Base-by-base conservation (phyloP, 495 filamentous ascomycete genomes). In the Xylaria sp. region DNA sequence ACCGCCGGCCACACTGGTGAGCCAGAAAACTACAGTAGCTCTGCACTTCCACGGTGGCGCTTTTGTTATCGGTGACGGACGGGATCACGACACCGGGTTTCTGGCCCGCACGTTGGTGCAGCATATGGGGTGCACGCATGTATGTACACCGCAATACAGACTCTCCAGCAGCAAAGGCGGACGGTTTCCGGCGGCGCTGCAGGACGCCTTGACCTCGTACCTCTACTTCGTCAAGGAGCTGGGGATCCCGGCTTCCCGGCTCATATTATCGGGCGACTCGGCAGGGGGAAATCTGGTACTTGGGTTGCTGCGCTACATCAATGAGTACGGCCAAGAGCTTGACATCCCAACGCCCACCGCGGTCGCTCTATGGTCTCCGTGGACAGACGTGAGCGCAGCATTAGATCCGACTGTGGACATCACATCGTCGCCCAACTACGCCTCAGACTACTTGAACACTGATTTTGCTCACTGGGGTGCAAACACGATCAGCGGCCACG, bases 131-230 rank as follows among this genome's bases (percentile, higher is more conserved):
- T 72, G 71, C 1, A 68, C 44, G 11, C 65, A 75, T 41, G 76
- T 81, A 1, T 75, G 82, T 35, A 75, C 68, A 55, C 75, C 73
- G 6, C 78, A 82, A 21, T 84, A 86, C 71, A 77, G 84, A 46
- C 76, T 85, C 12, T 69, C 84, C 17, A 72, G 69, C 3, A 31
- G 44, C 26, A 67, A 73, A 31, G 74, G 63, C 1, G 73, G 78
- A 6, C 78, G 70, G 6, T 85, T 85, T 50, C 83, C 85, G 15
- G 85, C 83, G 8, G 81, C 81, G 2, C 73, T 85, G 0, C 85
- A 86, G 76, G 84, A 86, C 59, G 79, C 78, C 24, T 63, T 86
- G 55, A 77, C 83, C 0, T 71, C 79, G 7, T 86, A 86, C 62
- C 62, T 71, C 3, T 80, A 81, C 64, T 78, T 86, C 5, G 50